These are phyloP conservation scores for Linum usitatissimum DNA, from an alignment of 345 rosid genomes.

Conservation along the genomic window DNA sequence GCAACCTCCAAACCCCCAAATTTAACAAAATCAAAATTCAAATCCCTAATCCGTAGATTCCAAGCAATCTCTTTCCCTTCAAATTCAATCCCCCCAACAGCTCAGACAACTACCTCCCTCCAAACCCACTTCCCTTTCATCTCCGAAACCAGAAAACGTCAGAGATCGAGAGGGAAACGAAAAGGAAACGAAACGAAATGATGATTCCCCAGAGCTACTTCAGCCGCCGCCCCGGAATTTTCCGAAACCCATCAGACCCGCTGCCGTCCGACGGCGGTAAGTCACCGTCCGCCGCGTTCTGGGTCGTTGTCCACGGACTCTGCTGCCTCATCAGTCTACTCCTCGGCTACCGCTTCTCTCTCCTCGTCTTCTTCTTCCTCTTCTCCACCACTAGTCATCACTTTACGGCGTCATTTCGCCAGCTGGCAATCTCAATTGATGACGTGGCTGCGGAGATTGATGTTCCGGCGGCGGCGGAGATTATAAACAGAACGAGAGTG, in stretches of 20 bases:
- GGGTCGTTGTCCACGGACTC: slow-evolving; percentile 67
- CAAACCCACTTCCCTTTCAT: not conserved
- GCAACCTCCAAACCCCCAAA: not conserved
- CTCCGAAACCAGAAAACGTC: not conserved
- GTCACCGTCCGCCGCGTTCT: slow-evolving; percentile 58
- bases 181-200: slow-evolving; percentile 20
- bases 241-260: slow-evolving; percentile 49
- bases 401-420: slow-evolving; percentile 57
- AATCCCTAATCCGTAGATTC: not conserved
- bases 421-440: slow-evolving; percentile 10
- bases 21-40: not conserved
- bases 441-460: slow-evolving; percentile 9
- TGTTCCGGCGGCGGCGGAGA: slow-evolving; percentile 15
- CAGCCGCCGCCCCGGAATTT: slow-evolving; percentile 56
- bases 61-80: not conserved
- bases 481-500: slow-evolving; percentile 51
- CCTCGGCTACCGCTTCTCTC: slow-evolving; percentile 89
- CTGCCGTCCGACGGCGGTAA: slow-evolving; percentile 45
- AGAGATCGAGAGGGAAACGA: no score
- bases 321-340: slow-evolving; percentile 81
- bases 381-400: slow-evolving; percentile 46
- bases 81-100: not conserved
- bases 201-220: slow-evolving; percentile 74
- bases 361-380: slow-evolving; percentile 78
- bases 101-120: not conserved